Conservation (phyloP, 2,329 filamentous ascomycete genomes). For the Aureobasidium sp. region DNA sequence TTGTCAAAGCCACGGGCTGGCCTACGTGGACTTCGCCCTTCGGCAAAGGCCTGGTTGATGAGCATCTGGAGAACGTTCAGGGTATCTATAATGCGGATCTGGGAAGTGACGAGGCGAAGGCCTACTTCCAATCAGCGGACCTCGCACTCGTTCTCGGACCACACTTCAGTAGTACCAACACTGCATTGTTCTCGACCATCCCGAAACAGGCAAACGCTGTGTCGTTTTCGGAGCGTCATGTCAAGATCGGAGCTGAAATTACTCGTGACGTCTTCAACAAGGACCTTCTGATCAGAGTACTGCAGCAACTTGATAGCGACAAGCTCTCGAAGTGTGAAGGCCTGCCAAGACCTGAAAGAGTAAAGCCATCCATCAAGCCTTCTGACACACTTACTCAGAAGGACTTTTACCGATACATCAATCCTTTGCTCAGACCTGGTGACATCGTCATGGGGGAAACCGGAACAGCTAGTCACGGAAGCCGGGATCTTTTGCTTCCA, state of each 20-base stretch:
- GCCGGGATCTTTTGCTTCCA: constrained; percentile 79
- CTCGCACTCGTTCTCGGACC: constrained; percentile 19
- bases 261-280: constrained; percentile 61
- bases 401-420: constrained; percentile 76
- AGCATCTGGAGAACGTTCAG: constrained; percentile 39
- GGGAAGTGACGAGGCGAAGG: constrained; percentile 19
- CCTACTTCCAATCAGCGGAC: constrained; percentile 22
- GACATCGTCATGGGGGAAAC: constrained; percentile 84
- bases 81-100: constrained; percentile 31
- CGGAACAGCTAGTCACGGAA: constrained; percentile 80
- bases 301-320: constrained; percentile 39
- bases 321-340: constrained; percentile 48
- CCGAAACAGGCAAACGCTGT: constrained; percentile 23
- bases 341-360: constrained; percentile 27
- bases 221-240: constrained; percentile 51
- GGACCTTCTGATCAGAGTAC: not conserved
- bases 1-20: constrained; percentile 41
- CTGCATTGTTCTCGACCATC: constrained; percentile 26
- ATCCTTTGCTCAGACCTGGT: constrained; percentile 61
- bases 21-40: constrained; percentile 45
- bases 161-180: constrained; percentile 24
- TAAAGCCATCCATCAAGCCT: not conserved
- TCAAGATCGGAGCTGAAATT: constrained; percentile 52
- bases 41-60: constrained; percentile 47
- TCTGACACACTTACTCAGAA: constrained; percentile 50